Base-by-base conservation (phyloP, 345 rosid genomes). In the Aquilaria malaccensis region DNA sequence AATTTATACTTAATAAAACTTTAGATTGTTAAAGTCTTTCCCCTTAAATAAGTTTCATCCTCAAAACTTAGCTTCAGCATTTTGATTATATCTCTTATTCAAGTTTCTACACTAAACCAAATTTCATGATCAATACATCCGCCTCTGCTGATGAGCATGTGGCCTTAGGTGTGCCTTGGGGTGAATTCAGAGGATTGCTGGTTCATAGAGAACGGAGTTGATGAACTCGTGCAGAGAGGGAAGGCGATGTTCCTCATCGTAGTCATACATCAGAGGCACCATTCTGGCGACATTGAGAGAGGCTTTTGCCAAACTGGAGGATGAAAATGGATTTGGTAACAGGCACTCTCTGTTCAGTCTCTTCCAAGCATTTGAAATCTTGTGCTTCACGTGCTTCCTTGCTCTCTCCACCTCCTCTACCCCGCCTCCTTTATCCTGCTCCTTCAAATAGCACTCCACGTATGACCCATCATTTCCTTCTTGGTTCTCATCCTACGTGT, bases 351-450 rank as follows among this genome's bases (percentile, higher is more conserved):
- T 59, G 71, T 83, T 84, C 6, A 86, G 77, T 2, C 32, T 51
- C 72, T 83, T 81, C 94, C 96, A 86, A 29, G 77, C 74, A 2
- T 83, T 62, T 2, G 79, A 68, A 72, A 84, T 84, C 74, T 77
- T 66, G 0, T 33, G 9, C 7, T 22, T 30, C 13, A 75, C 86
- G 45, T 60, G 68, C 14, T 64, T 67, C 59, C 76, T 55, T 2
- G 76, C 89, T 2, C 31, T 73, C 43, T 72, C 86, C 5, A 33
- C 56, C 0, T 72, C 60, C 53, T 60, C 33, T 13, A 65, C 79
- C 62, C 50, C 4, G 1, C 43, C 43, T 37, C 7, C 43, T 37
- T 37, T 37, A 37, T 37, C 47, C n/a, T 75, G 33, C 51, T 85
- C 81, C 31, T 77, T 77, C 67, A 70, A 63, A 74, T 78, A 81